A percentile compares a stretch with the other conserved stretches of the same genome.
phyloP scores from a whole-genome alignment of 805 yeast species.

The Schizosaccharomyces cryophilus region DNA sequence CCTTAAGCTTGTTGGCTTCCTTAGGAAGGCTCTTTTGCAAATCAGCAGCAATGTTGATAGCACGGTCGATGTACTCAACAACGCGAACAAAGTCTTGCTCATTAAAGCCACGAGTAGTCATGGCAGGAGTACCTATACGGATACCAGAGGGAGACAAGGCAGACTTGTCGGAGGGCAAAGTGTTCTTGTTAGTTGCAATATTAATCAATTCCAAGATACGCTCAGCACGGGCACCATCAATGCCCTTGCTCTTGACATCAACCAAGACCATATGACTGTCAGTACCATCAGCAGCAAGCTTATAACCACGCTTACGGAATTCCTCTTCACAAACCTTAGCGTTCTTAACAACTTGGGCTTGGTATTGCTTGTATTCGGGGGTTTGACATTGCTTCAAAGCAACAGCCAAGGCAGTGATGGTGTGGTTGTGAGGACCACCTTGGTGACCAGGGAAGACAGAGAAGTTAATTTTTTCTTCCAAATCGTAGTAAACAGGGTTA shows the following conservation, averaged over 20 bases:
- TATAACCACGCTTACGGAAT: slow-evolving; percentile 38
- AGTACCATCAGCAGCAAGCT: slow-evolving; percentile 76
- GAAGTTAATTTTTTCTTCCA: slow-evolving; percentile 79
- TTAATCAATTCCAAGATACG: slow-evolving; percentile 67
- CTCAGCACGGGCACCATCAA: slow-evolving; percentile 94
- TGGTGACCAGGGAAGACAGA: slow-evolving; percentile 98
- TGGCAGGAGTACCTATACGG: slow-evolving; percentile 94
- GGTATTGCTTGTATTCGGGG: slow-evolving; percentile 74
- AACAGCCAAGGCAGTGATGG: slow-evolving; percentile 84
- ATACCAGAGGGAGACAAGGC: slow-evolving; percentile 91
- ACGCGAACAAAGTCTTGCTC: slow-evolving; percentile 57
- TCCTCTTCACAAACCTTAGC: slow-evolving; percentile 55
- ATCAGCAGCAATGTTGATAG: slow-evolving; percentile 42
- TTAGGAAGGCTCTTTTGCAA: slow-evolving; percentile 39
- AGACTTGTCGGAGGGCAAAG: slow-evolving; percentile 88
- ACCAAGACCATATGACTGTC: slow-evolving; percentile 82
- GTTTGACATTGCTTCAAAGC: slow-evolving; percentile 79
- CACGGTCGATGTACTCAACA: slow-evolving; percentile 53
- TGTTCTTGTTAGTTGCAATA: slow-evolving; percentile 88
- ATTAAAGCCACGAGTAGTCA: slow-evolving; percentile 87
- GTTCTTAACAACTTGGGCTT: slow-evolving; percentile 55
- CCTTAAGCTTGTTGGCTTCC: slow-evolving; percentile 26
- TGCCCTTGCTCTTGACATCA: slow-evolving; percentile 44
- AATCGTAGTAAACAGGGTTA: slow-evolving; percentile 60
- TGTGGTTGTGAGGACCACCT: slow-evolving; percentile 98